A percentile compares a stretch with the other conserved stretches of the same genome.
Conservation (phyloP, 495 filamentous ascomycete genomes). For the Pseudevernia furfuracea region DNA sequence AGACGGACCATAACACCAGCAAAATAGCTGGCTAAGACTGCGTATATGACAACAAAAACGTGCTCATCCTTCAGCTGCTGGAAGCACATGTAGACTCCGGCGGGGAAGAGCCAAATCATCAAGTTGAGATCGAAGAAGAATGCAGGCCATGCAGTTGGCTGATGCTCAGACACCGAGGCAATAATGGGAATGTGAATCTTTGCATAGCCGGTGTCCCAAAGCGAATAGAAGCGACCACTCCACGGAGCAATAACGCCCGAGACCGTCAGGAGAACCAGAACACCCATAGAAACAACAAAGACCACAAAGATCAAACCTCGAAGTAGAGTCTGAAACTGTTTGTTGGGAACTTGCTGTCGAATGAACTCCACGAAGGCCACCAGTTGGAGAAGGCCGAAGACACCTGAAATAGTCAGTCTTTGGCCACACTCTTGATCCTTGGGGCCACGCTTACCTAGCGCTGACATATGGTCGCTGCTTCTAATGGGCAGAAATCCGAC, state of each 20-base stretch:
- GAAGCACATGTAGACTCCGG: slow-evolving; percentile 98
- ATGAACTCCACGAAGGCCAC: slow-evolving; percentile 90
- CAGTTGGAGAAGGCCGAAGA: slow-evolving; percentile 93
- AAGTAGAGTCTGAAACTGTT: slow-evolving; percentile 84
- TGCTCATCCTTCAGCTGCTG: slow-evolving; percentile 89
- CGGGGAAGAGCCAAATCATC: slow-evolving; percentile 98
- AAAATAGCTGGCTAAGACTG: slow-evolving; percentile 93
- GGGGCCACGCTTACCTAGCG: slow-evolving; percentile 59
- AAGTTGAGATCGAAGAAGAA: slow-evolving; percentile 99
- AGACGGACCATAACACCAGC: slow-evolving; percentile 98
- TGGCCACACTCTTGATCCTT: background rate
- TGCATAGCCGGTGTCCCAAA: slow-evolving; percentile 98
- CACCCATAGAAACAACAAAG: slow-evolving; percentile 63
- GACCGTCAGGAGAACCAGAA: slow-evolving; percentile 73
- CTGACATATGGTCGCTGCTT: slow-evolving; percentile 98
- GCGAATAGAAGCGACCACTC: slow-evolving; percentile 98
- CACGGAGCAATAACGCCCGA: slow-evolving; percentile 92
- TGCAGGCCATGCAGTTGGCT: slow-evolving; percentile 98
- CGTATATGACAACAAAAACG: slow-evolving; percentile 96
- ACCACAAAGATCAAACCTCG: slow-evolving; percentile 72
- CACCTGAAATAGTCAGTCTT: slow-evolving; percentile 46
- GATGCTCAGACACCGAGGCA: slow-evolving; percentile 97
- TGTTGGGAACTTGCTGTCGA: slow-evolving; percentile 75
- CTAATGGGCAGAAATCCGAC: slow-evolving; percentile 95
- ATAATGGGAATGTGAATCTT: slow-evolving; percentile 99